A percentile compares a stretch with the other conserved stretches of the same genome.
These are phyloP conservation scores for Nasturtium officinale DNA, from an alignment of 345 rosid species.

Conservation along the genomic window DNA sequence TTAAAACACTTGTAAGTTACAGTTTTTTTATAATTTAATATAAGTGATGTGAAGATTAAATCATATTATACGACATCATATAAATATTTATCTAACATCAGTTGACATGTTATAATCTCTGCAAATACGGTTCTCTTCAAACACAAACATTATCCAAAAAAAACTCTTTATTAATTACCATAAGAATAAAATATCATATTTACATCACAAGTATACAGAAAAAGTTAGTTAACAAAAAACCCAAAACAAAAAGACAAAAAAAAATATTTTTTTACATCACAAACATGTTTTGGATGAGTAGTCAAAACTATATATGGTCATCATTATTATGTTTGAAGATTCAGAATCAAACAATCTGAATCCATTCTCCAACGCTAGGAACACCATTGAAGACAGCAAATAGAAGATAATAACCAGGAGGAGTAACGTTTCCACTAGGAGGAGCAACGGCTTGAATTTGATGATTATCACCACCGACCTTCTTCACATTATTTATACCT, in stretches of 20 bases:
- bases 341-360: slow-evolving; percentile 46
- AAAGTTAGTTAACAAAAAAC: neutral
- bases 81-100: too few species aligned
- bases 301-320: slow-evolving; percentile 4
- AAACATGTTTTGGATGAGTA: neutral
- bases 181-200: neutral
- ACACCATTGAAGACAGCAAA: slow-evolving; percentile 52
- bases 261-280: neutral
- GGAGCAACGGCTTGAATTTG: slow-evolving; percentile 45
- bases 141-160: neutral
- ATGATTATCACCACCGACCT: slow-evolving; percentile 14
- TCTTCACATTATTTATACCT: slow-evolving; percentile 33
- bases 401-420: slow-evolving; percentile 59
- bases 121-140: too few species aligned
- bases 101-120: too few species aligned
- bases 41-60: too few species aligned
- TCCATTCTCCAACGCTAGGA: slow-evolving; percentile 57
- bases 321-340: neutral
- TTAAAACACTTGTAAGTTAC: too few species aligned
- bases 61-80: too few species aligned
- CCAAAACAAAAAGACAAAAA: neutral
- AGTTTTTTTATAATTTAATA: too few species aligned
- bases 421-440: slow-evolving; percentile 51
- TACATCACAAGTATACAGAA: neutral
- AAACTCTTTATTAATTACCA: neutral